Evolutionary conservation across 2,329 filamentous ascomycete genomes (phyloP).

Genomic region (Xylariales sp.): DNA sequence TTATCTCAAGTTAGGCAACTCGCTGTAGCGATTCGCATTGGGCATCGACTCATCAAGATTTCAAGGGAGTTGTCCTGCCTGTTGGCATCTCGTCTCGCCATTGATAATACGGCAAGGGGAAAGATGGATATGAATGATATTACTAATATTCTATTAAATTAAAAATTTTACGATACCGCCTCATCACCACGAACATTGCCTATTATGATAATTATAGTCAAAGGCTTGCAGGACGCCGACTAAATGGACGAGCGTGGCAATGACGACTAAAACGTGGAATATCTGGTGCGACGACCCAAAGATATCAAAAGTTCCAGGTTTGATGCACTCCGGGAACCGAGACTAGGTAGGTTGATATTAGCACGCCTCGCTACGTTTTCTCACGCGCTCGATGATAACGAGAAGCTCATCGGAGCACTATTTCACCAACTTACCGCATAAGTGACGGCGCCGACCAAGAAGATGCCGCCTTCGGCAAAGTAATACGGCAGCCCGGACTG

Average conservation of each 20-base stretch:
- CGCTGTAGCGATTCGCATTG: neutral
- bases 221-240: conserved; percentile 50
- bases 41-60: neutral
- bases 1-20: too few relatives aligned
- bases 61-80: neutral
- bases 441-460: conserved; percentile 53
- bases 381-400: neutral
- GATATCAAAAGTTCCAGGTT: conserved; percentile 58
- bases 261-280: conserved; percentile 58
- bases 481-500: conserved; percentile 57
- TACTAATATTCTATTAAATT: neutral
- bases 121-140: neutral
- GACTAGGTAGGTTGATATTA: conserved; percentile 43
- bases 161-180: neutral
- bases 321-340: conserved; percentile 56
- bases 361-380: conserved; percentile 26
- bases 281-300: conserved; percentile 60
- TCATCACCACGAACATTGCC: conserved; percentile 37
- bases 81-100: neutral
- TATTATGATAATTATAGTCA: conserved; percentile 46
- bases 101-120: neutral
- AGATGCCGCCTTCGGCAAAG: conserved; percentile 52
- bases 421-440: conserved; percentile 52
- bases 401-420: conserved; percentile 9
- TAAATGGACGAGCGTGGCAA: conserved; percentile 55